phyloP scores from a whole-genome alignment of 1,284 basidiomycete genomes.

The Cystobasidiaceae sp. region DNA sequence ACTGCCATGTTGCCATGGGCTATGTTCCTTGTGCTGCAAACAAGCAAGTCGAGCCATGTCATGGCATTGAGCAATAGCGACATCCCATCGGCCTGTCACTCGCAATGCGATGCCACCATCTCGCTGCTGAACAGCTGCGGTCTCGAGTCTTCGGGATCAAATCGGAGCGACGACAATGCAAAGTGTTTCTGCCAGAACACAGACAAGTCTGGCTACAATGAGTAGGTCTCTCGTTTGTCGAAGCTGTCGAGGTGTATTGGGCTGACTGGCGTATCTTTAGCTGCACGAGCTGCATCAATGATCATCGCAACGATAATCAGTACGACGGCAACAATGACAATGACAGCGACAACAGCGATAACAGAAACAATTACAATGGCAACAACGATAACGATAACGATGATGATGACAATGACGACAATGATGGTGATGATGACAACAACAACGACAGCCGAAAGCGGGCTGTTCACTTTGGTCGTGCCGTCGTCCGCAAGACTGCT shows the following conservation, averaged over 20 bases:
- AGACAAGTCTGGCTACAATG: conserved; percentile 4
- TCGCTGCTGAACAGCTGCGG: conserved; percentile 18
- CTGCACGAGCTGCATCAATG: background rate
- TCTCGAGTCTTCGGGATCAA: conserved; percentile 1
- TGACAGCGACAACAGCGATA: background rate
- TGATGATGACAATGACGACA: background rate
- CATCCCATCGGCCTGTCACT: background rate
- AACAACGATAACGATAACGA: conserved; percentile 11
- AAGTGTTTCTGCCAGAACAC: conserved; percentile 12
- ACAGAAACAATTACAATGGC: background rate
- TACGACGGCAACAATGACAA: background rate
- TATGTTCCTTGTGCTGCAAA: too few relatives aligned
- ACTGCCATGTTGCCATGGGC: too few relatives aligned
- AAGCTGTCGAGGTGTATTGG: background rate
- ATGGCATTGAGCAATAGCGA: background rate
- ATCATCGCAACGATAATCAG: background rate
- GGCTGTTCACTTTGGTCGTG: background rate
- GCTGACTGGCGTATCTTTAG: background rate
- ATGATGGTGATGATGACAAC: background rate
- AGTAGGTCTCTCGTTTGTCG: background rate
- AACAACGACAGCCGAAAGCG: background rate
- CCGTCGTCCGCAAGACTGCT: background rate
- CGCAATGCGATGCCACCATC: conserved; percentile 2
- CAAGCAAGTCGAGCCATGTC: too few relatives aligned
- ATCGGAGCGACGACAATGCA: conserved; percentile 3